Conservation (phyloP, 2,329 filamentous ascomycete species). For the Ophiostoma australiae region DNA sequence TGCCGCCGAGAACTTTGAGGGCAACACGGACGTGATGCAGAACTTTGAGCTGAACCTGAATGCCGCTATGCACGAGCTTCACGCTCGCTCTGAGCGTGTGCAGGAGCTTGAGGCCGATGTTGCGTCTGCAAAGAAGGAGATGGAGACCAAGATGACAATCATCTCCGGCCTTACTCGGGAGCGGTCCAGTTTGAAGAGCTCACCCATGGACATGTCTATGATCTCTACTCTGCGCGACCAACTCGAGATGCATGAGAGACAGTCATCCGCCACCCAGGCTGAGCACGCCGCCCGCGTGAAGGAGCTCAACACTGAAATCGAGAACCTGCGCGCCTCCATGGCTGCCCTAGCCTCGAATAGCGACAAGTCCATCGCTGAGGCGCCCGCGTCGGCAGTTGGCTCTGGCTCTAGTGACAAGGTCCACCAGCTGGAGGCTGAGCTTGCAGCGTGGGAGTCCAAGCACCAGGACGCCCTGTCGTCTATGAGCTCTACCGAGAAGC, state of each 20-base stretch:
- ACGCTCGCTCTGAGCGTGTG: constrained; percentile 79
- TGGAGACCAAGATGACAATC: constrained; percentile 94
- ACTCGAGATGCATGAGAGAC: constrained; percentile 77
- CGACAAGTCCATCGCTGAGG: constrained; percentile 35
- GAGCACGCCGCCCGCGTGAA: constrained; percentile 68
- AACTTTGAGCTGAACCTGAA: constrained; percentile 91
- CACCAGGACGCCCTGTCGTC: constrained; percentile 66
- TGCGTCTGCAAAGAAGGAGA: constrained; percentile 79
- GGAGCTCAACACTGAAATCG: constrained; percentile 67
- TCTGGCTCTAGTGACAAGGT: constrained; percentile 43
- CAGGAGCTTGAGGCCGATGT: constrained; percentile 85
- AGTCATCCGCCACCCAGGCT: constrained; percentile 69
- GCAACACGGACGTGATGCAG: constrained; percentile 77
- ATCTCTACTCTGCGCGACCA: constrained; percentile 84
- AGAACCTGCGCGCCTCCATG: constrained; percentile 57
- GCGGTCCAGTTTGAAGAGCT: constrained; percentile 77
- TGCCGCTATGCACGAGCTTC: constrained; percentile 86
- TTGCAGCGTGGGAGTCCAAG: constrained; percentile 69
- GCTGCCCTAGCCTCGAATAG: constrained; percentile 26
- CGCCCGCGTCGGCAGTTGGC: background rate
- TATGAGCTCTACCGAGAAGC: constrained; percentile 66
- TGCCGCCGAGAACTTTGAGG: constrained; percentile 78
- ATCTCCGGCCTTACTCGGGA: constrained; percentile 92
- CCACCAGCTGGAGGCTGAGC: constrained; percentile 62
- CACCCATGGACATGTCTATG: constrained; percentile 85